These are phyloP conservation scores for Trichoderma guizhouense DNA, from an alignment of 2,329 filamentous ascomycete species.

Conservation along the genomic window DNA sequence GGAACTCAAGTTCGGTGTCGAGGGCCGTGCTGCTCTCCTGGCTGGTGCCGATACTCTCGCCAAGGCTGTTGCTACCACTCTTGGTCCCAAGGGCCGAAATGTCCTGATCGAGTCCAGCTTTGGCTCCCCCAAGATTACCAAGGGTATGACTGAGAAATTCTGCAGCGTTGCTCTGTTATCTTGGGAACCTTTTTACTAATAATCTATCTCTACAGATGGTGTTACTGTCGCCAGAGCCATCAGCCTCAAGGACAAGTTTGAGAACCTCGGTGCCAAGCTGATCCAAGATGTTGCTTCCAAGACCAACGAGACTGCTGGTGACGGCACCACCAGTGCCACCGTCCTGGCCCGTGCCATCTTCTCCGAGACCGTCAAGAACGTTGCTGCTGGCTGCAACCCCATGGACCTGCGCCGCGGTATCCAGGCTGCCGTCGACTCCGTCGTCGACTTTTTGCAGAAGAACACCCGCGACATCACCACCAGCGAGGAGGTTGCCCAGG, in stretches of 20 bases:
- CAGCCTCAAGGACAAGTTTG: conserved; percentile 95
- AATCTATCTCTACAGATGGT: conserved; percentile 58
- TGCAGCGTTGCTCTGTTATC: conserved; percentile 18
- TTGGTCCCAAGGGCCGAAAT: conserved; percentile 97
- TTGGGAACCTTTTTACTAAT: neutral
- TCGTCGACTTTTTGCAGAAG: conserved; percentile 88
- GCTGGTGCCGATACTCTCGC: conserved; percentile 95
- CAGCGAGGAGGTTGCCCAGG: conserved; percentile 93
- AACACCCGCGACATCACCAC: conserved; percentile 99
- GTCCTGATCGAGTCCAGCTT: conserved; percentile 98
- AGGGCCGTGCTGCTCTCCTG: conserved; percentile 83
- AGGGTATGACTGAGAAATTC: conserved; percentile 58
- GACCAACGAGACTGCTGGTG: conserved; percentile 98
- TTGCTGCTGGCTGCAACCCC: conserved; percentile 97
- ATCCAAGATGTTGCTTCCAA: conserved; percentile 98
- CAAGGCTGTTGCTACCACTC: conserved; percentile 90
- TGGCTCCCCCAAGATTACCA: conserved; percentile 98
- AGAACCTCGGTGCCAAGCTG: conserved; percentile 95
- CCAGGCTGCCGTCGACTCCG: conserved; percentile 91
- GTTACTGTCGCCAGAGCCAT: conserved; percentile 88
- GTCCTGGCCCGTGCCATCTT: conserved; percentile 97
- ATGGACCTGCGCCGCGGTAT: conserved; percentile 98
- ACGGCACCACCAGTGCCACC: conserved; percentile 96
- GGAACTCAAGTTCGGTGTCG: conserved; percentile 98
- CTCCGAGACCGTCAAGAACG: conserved; percentile 99